Evolutionary conservation across 2,329 filamentous ascomycete genomes (phyloP).

Genomic region (Chaetomium strumarium): DNA sequence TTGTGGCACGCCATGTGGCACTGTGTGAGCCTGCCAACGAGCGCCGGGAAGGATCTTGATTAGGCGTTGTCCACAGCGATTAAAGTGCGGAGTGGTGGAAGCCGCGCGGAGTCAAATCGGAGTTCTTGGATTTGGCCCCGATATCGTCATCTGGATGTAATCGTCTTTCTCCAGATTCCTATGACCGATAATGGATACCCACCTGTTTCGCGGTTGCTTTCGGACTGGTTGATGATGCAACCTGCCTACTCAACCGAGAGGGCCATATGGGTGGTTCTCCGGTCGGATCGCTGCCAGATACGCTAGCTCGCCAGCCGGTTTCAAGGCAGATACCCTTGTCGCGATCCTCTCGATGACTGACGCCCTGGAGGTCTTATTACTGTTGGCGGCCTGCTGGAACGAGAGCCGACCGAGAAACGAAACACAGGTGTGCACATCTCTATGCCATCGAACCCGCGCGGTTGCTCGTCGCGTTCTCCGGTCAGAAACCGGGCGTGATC

Average conservation of each 20-base stretch:
- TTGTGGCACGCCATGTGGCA: conserved; percentile 22
- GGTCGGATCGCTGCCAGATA: conserved; percentile 2
- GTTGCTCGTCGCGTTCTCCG: conserved; percentile 1
- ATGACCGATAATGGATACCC: not conserved
- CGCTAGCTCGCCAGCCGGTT: not conserved
- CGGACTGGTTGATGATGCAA: not conserved
- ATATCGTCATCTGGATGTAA: conserved; percentile 11
- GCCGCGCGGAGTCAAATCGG: not conserved
- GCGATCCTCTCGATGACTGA: conserved; percentile 6
- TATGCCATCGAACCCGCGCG: not conserved
- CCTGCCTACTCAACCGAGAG: not conserved
- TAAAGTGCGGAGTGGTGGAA: not conserved
- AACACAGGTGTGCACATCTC: not conserved
- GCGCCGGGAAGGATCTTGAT: not conserved
- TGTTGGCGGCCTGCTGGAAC: not conserved
- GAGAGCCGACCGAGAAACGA: not conserved
- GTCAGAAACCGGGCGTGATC: conserved; percentile 14
- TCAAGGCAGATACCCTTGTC: not conserved
- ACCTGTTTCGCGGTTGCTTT: not conserved
- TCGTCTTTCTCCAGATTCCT: conserved; percentile 9
- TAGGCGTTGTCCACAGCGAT: not conserved
- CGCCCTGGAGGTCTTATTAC: not conserved
- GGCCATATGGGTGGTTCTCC: not conserved
- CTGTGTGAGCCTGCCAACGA: conserved; percentile 8
- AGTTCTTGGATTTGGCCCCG: not conserved